Base-by-base conservation (phyloP, 331 rosid species). In the Telfairia occidentalis region DNA sequence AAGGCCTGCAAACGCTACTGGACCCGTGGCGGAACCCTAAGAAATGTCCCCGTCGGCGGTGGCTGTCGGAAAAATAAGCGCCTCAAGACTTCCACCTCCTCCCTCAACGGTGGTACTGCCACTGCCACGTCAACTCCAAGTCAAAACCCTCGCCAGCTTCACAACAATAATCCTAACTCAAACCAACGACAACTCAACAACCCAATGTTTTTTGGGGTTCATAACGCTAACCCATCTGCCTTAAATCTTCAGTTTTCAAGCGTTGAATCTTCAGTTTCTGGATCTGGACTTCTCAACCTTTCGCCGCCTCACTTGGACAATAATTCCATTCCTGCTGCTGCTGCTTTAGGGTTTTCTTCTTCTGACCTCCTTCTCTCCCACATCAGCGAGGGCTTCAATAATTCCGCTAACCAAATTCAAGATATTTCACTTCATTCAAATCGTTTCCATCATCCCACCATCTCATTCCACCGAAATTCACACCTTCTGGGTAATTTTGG, bases 1-100 rank as follows among this genome's bases (percentile, higher is more conserved):
- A 93, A 93, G 86, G 92, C 98, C 79, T 93, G 98, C 83, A 93
- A 93, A 78, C 85, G 98, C n/a, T 93, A 93, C 78, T 93, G 98
- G 98, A 93, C 98, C 32, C 81, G 96, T 75, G 98, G 98, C 9
- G 98, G 98, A 9, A 93, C 98, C 42, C 87, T 93, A 29, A 80
- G 98, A 13, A 93, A 91, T 53, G 96, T 93, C 19, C 98, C 98
- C 7, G 98, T 89, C 0, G 98, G 98, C 3, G 98, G 98, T 1
- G 97, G 96, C 0, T 93, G 87, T 81, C 78, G 97, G 37, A 93
- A 86, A 77, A 89, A 91, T 90, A 93, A 91, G 85, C 94, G 97
- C 48, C 57, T 85, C 7, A 93, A 86, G 28, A 9, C 37, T 2
- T 52, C 69, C 2, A 18, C 78, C n/a, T 65, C 73, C 5, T 37